phyloP scores from a whole-genome alignment of 495 filamentous ascomycete species.

The Penicillium cataractarum region DNA sequence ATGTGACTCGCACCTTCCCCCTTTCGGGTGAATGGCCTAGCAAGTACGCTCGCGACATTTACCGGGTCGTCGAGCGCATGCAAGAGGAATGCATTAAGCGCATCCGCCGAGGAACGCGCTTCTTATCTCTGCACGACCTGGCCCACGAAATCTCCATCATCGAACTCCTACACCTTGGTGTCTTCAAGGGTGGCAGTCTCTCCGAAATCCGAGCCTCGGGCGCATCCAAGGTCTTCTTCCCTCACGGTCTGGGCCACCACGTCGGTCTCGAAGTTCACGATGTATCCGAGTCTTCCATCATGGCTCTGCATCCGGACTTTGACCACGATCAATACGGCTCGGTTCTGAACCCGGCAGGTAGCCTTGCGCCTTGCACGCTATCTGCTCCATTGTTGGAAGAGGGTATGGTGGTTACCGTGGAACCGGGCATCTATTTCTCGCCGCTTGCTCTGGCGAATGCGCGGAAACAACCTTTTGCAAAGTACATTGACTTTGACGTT shows the following conservation, averaged over 20 bases:
- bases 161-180: slow-evolving; percentile 70
- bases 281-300: slow-evolving; percentile 57
- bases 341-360: slow-evolving; percentile 27
- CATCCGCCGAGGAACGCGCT: slow-evolving; percentile 67
- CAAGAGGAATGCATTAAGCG: slow-evolving; percentile 74
- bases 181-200: slow-evolving; percentile 57
- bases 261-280: slow-evolving; percentile 92
- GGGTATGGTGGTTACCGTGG: slow-evolving; percentile 82
- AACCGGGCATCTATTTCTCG: slow-evolving; percentile 92
- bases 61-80: slow-evolving; percentile 79
- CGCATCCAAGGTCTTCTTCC: slow-evolving; percentile 80
- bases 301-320: slow-evolving; percentile 31
- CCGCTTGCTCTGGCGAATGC: slow-evolving; percentile 83
- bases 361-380: slow-evolving; percentile 33
- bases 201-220: slow-evolving; percentile 69
- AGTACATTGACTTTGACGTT: slow-evolving; percentile 74
- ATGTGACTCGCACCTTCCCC: slow-evolving; percentile 88
- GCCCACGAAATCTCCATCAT: slow-evolving; percentile 73
- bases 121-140: slow-evolving; percentile 67
- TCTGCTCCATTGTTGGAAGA: slow-evolving; percentile 57
- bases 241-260: slow-evolving; percentile 89
- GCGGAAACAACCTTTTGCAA: slow-evolving; percentile 61
- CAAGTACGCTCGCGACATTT: slow-evolving; percentile 66
- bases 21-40: slow-evolving; percentile 63
- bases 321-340: slow-evolving; percentile 27